A percentile compares a stretch with the other conserved stretches of the same genome.
These are phyloP conservation scores for Sorghum bicolor DNA, from an alignment of 176 grass and related monocot genomes.

Conservation along the genomic window Sorghum_bicolor_NCBIv3 NC_012872.2:61230001-61230500, in stretches of 20 bases:
- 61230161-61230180: background rate
- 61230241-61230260: background rate
- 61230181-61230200: background rate
- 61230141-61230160: conserved; percentile 5
- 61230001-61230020: conserved; percentile 1
- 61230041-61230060: conserved; percentile 18
- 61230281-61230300: background rate
- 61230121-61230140: background rate
- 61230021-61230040: background rate
- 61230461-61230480: background rate
- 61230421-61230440: background rate
- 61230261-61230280: background rate
- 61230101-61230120: background rate
- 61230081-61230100: background rate
- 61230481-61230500: background rate
- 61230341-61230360: background rate
- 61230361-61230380: background rate
- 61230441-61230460: background rate
- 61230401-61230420: background rate
- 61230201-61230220: background rate
- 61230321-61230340: background rate
- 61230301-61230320: background rate
- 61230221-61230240: background rate
- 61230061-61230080: conserved; percentile 9
- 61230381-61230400: background rate